Percentiles rank a stretch among this genome's conserved stretches.
Conservation (phyloP, 148 eudicot genomes). For the Vaccinium myrtillus region DNA sequence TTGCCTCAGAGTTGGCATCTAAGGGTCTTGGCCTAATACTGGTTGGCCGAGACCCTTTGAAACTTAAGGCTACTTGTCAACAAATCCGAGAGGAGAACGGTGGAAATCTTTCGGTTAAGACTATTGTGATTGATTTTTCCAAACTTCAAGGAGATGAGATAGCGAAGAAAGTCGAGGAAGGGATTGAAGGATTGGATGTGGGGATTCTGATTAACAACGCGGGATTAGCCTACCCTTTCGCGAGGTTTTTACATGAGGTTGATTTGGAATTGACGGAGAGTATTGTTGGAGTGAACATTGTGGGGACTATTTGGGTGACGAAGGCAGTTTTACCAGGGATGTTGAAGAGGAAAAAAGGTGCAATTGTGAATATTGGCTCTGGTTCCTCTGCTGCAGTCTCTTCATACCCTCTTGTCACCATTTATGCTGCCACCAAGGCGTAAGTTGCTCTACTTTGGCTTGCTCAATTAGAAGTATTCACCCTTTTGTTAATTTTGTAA, state of each 20-base stretch:
- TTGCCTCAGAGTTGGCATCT: constrained; percentile 41
- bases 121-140: constrained; percentile 49
- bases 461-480: neutral
- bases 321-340: constrained; percentile 41
- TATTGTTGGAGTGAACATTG: constrained; percentile 48
- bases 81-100: constrained; percentile 22
- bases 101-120: constrained; percentile 22
- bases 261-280: constrained; percentile 32
- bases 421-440: constrained; percentile 69
- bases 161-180: constrained; percentile 27
- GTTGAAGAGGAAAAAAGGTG: constrained; percentile 51
- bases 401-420: constrained; percentile 49
- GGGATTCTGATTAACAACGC: constrained; percentile 61
- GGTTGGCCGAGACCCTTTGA: constrained; percentile 40
- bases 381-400: constrained; percentile 53
- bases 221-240: constrained; percentile 50
- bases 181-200: constrained; percentile 45
- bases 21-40: constrained; percentile 46
- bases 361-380: constrained; percentile 63
- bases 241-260: constrained; percentile 53
- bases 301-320: constrained; percentile 43
- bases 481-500: neutral
- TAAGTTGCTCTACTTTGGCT: constrained; percentile 20
- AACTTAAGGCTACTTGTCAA: constrained; percentile 33
- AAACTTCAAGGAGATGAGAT: constrained; percentile 39